phyloP scores from a whole-genome alignment of 768 basidiomycete genomes.

The Imleria badia region DNA sequence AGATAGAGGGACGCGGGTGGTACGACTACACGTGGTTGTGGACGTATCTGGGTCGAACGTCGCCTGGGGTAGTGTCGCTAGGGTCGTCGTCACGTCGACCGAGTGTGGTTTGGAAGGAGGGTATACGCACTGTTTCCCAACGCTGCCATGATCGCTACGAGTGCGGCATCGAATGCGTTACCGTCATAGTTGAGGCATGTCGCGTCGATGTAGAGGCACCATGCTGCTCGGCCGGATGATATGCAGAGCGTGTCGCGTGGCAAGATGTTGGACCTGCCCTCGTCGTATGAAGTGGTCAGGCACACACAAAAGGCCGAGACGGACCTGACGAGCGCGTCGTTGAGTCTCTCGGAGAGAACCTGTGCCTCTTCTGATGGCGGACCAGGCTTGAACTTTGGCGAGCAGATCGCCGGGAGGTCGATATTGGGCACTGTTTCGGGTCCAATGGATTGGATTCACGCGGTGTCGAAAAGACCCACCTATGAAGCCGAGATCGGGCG shows the following conservation, averaged over 20 bases:
- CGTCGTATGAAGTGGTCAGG: not conserved
- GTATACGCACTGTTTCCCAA: conserved; percentile 71
- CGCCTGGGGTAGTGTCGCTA: conserved; percentile 72
- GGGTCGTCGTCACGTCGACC: not conserved
- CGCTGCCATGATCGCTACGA: conserved; percentile 86
- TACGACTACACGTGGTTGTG: conserved; percentile 61
- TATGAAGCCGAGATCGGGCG: conserved; percentile 74
- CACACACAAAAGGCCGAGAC: conserved; percentile 17
- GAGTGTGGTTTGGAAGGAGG: conserved; percentile 31
- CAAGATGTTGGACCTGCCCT: conserved; percentile 60
- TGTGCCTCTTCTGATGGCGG: conserved; percentile 96
- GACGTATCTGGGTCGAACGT: conserved; percentile 66
- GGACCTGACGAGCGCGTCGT: conserved; percentile 74
- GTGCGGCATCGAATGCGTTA: conserved; percentile 87
- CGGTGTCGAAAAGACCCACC: conserved; percentile 44
- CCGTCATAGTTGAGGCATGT: conserved; percentile 98
- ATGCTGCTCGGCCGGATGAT: conserved; percentile 74
- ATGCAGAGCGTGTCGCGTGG: conserved; percentile 75
- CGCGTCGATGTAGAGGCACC: conserved; percentile 94
- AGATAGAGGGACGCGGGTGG: conserved; percentile 43
- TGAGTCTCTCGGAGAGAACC: conserved; percentile 78
- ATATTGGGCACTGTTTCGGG: conserved; percentile 78
- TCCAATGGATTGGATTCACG: not conserved
- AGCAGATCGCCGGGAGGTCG: conserved; percentile 91
- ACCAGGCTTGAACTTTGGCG: conserved; percentile 91